Evolutionary conservation across 2,329 filamentous ascomycete genomes (phyloP).

Genomic region (Botryotinia convoluta): DNA sequence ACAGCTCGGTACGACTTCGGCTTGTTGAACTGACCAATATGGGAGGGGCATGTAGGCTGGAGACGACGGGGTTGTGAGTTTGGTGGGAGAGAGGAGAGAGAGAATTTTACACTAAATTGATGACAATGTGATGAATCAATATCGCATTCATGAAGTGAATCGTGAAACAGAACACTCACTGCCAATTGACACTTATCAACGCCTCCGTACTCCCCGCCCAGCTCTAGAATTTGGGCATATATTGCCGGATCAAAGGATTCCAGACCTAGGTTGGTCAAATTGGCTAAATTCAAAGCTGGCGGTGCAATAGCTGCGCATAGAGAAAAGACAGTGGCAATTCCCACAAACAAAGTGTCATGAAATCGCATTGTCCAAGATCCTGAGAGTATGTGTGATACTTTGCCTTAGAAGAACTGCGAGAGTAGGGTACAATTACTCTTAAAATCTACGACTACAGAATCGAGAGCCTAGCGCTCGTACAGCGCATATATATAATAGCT

Average conservation of each 20-base stretch:
- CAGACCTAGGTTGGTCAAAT: not conserved
- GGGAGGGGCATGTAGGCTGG: not conserved
- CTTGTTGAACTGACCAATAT: not conserved
- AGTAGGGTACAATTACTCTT: too few species aligned
- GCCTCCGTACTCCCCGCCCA: not conserved
- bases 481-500: too few species aligned
- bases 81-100: not conserved
- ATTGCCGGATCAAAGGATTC: not conserved
- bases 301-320: not conserved
- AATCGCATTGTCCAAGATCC: not conserved
- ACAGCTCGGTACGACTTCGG: not conserved
- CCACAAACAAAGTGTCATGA: not conserved
- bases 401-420: too few species aligned
- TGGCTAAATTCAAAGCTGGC: not conserved
- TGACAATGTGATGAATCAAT: not conserved
- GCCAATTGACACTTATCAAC: not conserved
- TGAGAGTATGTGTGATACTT: not conserved
- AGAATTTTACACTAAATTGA: not conserved
- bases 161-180: not conserved
- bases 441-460: too few species aligned
- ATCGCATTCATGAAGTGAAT: not conserved
- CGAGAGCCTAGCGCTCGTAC: too few species aligned
- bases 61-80: not conserved
- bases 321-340: not conserved
- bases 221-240: not conserved